Conservation (phyloP, 441 rosid species). For the Populus tomentosa region DNA sequence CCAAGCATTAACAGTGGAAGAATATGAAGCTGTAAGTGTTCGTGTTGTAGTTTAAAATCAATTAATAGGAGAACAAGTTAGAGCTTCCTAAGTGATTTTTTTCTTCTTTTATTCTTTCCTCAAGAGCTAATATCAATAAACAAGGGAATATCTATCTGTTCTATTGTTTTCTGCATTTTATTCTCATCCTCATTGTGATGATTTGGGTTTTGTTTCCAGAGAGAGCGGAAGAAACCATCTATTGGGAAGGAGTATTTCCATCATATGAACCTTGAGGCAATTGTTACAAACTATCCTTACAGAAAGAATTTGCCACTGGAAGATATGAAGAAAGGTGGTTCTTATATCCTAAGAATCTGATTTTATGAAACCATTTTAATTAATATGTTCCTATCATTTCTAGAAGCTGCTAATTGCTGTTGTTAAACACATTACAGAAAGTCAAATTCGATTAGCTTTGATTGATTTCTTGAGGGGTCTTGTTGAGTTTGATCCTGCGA, state of each 20-base stretch:
- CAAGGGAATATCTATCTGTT: not conserved
- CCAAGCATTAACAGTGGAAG: conserved; percentile 76
- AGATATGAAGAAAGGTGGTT: conserved; percentile 75
- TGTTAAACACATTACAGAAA: conserved; percentile 50
- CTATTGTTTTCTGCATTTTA: not conserved
- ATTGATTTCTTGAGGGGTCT: conserved; percentile 98
- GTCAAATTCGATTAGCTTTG: conserved; percentile 82
- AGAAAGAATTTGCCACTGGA: conserved; percentile 73
- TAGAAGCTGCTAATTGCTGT: conserved; percentile 16
- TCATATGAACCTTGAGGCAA: conserved; percentile 91
- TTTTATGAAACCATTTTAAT: conserved; percentile 1
- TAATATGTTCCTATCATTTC: conserved; percentile 9
- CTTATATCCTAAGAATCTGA: conserved; percentile 1
- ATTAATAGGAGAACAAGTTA: not conserved
- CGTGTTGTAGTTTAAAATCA: conserved; percentile 12
- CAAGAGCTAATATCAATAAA: not conserved
- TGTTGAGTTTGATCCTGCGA: conserved; percentile 97
- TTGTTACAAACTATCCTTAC: conserved; percentile 84
- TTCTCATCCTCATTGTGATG: conserved; percentile 11
- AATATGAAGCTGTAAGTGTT: conserved; percentile 91
- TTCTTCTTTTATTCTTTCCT: not conserved
- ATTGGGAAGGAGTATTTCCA: conserved; percentile 97
- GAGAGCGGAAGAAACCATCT: conserved; percentile 82
- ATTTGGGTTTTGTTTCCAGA: conserved; percentile 45
- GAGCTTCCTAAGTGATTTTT: not conserved